A percentile compares a stretch with the other conserved stretches of the same genome.
These are phyloP conservation scores for Sphagnum contortum DNA, from an alignment of 225 moss, liverwort and hornwort species.

Conservation along the genomic window DNA sequence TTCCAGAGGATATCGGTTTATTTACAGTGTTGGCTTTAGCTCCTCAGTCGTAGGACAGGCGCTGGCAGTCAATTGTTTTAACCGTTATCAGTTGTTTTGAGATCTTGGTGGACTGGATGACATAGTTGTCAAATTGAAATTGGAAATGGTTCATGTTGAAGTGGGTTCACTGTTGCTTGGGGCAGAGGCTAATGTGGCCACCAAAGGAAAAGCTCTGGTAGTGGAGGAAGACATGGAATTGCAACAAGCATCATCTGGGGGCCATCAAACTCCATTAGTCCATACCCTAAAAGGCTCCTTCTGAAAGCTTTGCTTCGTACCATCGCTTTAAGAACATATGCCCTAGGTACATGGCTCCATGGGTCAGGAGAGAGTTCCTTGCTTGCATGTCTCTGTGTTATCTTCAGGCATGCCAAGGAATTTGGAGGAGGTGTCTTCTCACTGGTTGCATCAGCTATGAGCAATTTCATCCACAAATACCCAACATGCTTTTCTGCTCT, in stretches of 20 bases:
- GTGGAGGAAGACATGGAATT: conserved; percentile 55
- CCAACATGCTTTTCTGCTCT: conserved; percentile 91
- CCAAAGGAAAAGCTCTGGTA: conserved; percentile 72
- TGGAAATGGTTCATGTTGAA: conserved; percentile 68
- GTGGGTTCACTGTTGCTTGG: conserved; percentile 47
- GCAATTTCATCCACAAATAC: conserved; percentile 96
- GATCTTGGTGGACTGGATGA: conserved; percentile 96
- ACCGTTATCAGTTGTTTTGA: conserved; percentile 90
- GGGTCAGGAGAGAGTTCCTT: conserved; percentile 78
- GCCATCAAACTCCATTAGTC: conserved; percentile 60
- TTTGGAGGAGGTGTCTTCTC: conserved; percentile 98
- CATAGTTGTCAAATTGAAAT: conserved; percentile 69
- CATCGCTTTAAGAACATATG: conserved; percentile 87
- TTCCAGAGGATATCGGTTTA: conserved; percentile 77
- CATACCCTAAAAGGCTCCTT: conserved; percentile 81
- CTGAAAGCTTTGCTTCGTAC: conserved; percentile 86
- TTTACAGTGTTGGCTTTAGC: conserved; percentile 84
- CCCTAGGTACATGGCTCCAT: conserved; percentile 76
- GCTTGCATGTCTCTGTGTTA: conserved; percentile 67
- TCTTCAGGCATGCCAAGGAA: conserved; percentile 88
- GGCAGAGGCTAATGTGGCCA: conserved; percentile 35
- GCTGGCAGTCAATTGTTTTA: conserved; percentile 86
- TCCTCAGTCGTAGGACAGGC: conserved; percentile 90
- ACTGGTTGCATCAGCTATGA: conserved; percentile 96
- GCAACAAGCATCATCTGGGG: conserved; percentile 36